These are phyloP conservation scores for Polyporus arcularius DNA, from an alignment of 768 basidiomycete species.

Conservation along the genomic window DNA sequence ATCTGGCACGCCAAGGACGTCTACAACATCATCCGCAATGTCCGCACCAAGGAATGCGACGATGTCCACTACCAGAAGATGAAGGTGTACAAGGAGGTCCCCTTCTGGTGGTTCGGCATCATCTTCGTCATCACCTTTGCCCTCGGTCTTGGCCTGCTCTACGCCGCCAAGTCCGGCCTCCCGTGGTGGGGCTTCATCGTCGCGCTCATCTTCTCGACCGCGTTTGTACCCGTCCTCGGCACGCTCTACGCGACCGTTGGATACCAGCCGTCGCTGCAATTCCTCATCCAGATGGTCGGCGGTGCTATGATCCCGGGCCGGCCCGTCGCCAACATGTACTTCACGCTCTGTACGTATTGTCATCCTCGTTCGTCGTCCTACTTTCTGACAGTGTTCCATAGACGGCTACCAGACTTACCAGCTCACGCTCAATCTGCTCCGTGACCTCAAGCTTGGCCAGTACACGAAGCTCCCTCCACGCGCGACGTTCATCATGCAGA, in stretches of 20 bases:
- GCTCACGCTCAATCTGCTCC: constrained; percentile 37
- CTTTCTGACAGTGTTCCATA: background rate
- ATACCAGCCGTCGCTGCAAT: constrained; percentile 35
- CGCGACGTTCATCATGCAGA: constrained; percentile 60
- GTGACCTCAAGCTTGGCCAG: constrained; percentile 59
- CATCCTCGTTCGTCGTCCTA: background rate
- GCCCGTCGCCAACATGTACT: constrained; percentile 50
- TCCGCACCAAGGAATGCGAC: constrained; percentile 26
- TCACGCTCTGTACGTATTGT: constrained; percentile 15
- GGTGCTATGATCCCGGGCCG: constrained; percentile 49
- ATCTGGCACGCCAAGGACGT: constrained; percentile 19
- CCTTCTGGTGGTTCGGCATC: constrained; percentile 49
- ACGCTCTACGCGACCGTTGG: constrained; percentile 52
- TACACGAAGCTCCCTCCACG: constrained; percentile 63
- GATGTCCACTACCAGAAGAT: constrained; percentile 61
- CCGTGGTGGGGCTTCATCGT: constrained; percentile 56
- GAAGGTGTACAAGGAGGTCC: constrained; percentile 45
- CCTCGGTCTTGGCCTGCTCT: constrained; percentile 54
- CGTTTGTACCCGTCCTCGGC: constrained; percentile 55
- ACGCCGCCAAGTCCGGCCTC: constrained; percentile 51
- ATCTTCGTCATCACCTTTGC: constrained; percentile 44
- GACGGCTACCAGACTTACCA: constrained; percentile 43
- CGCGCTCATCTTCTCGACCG: constrained; percentile 49
- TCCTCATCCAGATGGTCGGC: constrained; percentile 52
- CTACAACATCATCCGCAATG: constrained; percentile 22